Percentiles rank a stretch among this genome's conserved stretches.
phyloP scores from a whole-genome alignment of 2,329 filamentous ascomycete species.

The Aspergillus hiratsukae region DNA sequence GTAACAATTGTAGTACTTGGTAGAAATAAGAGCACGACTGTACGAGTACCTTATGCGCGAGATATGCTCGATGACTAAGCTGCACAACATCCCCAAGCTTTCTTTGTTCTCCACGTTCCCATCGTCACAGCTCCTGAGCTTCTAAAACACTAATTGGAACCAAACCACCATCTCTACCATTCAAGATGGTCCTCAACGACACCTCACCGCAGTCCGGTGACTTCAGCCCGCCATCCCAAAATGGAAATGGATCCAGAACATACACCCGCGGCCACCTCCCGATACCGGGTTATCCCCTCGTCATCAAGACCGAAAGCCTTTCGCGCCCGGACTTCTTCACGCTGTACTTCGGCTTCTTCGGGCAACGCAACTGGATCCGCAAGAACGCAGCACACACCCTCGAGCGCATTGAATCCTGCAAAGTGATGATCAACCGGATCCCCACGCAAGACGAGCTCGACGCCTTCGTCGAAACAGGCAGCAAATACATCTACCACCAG shows the following conservation, averaged over 20 bases:
- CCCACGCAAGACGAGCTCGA: slow-evolving; percentile 34
- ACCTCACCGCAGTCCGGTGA: slow-evolving; percentile 16
- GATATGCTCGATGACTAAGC: not conserved
- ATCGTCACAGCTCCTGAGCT: not conserved
- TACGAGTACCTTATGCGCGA: not conserved
- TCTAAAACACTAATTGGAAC: not conserved
- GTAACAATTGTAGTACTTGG: not conserved
- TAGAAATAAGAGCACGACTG: not conserved
- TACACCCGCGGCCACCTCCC: slow-evolving; percentile 5
- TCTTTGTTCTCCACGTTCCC: not conserved
- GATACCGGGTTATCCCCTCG: slow-evolving; percentile 12
- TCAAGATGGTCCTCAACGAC: slow-evolving; percentile 25
- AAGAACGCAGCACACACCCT: not conserved
- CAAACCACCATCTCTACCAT: not conserved
- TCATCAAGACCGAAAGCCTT: slow-evolving; percentile 23
- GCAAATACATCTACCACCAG: slow-evolving; percentile 17
- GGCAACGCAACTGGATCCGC: slow-evolving; percentile 15
- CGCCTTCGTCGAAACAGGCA: slow-evolving; percentile 21
- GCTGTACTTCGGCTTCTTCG: slow-evolving; percentile 25
- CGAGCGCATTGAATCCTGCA: slow-evolving; percentile 18
- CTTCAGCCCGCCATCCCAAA: slow-evolving; percentile 3
- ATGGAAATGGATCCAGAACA: not conserved
- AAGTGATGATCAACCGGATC: slow-evolving; percentile 20
- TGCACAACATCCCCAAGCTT: not conserved
- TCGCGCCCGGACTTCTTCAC: slow-evolving; percentile 22